Conservation (phyloP, 1,284 basidiomycete genomes). For the Cutaneotrichosporon cavernicola region DNA sequence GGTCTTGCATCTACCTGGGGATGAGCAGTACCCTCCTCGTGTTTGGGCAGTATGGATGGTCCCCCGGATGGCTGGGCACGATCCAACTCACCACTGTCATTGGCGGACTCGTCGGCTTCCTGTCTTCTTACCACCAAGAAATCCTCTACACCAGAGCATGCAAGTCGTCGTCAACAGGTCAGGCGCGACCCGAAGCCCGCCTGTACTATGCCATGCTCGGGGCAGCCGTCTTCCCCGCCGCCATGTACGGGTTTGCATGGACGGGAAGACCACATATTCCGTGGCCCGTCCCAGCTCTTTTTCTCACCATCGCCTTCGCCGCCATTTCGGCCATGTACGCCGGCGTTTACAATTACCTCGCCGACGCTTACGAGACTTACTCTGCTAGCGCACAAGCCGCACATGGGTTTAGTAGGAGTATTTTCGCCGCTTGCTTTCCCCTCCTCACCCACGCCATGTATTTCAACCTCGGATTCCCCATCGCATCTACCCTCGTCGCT, state of each 20-base stretch:
- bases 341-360: conserved; percentile 46
- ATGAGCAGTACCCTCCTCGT: conserved; percentile 39
- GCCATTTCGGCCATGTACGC: conserved; percentile 46
- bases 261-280: conserved; percentile 37
- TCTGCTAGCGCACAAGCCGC: conserved; percentile 52
- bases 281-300: conserved; percentile 44
- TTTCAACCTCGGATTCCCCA: conserved; percentile 40
- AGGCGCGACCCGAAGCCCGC: conserved; percentile 54
- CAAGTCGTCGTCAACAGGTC: conserved; percentile 36
- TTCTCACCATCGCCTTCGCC: conserved; percentile 32
- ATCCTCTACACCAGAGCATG: conserved; percentile 36
- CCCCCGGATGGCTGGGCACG: conserved; percentile 35
- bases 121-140: conserved; percentile 60
- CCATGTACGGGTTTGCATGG: conserved; percentile 46
- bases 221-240: conserved; percentile 45
- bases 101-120: conserved; percentile 69
- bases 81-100: conserved; percentile 52
- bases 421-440: conserved; percentile 42
- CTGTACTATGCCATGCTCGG: conserved; percentile 53
- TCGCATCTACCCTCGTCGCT: conserved; percentile 47
- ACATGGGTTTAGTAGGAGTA: conserved; percentile 48
- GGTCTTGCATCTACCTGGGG: conserved; percentile 48
- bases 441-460: conserved; percentile 48
- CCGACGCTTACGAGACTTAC: conserved; percentile 49
- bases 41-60: conserved; percentile 44